A percentile compares a stretch with the other conserved stretches of the same genome.
phyloP scores from a whole-genome alignment of 1,139 yeast genomes.

The Magnusiomyces paraingens region DNA sequence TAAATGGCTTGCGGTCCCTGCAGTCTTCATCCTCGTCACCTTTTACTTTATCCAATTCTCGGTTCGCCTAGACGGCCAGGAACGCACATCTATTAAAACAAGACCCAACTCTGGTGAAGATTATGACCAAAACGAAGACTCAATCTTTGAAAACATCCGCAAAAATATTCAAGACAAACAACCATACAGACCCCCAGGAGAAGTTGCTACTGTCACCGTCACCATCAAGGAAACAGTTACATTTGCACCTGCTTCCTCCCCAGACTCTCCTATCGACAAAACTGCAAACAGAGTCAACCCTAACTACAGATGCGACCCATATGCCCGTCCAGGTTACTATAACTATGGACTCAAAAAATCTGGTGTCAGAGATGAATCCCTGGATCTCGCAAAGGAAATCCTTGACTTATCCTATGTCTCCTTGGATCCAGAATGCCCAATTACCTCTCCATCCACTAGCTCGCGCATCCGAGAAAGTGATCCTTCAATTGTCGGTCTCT shows the following conservation, averaged over 20 bases:
- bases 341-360: conserved; percentile 3
- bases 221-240: conserved; percentile 3
- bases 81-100: background rate
- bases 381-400: background rate
- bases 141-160: background rate
- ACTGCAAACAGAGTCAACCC: background rate
- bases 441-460: background rate
- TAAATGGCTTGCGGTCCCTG: conserved; percentile 4
- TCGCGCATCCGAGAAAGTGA: background rate
- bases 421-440: conserved; percentile 12
- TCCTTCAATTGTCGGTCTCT: conserved; percentile 3
- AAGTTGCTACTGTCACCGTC: conserved; percentile 3
- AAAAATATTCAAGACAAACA: background rate
- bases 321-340: conserved; percentile 15
- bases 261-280: background rate
- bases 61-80: background rate
- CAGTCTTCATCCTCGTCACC: background rate
- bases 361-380: background rate
- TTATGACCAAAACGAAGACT: no score
- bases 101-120: background rate
- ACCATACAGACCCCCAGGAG: no score
- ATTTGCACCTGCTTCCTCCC: background rate
- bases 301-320: conserved; percentile 14
- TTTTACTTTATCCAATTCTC: conserved; percentile 1
- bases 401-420: conserved; percentile 7